These are phyloP conservation scores for Protea cynaroides DNA, from an alignment of 164 flowering plant species.

Conservation along the genomic window DNA sequence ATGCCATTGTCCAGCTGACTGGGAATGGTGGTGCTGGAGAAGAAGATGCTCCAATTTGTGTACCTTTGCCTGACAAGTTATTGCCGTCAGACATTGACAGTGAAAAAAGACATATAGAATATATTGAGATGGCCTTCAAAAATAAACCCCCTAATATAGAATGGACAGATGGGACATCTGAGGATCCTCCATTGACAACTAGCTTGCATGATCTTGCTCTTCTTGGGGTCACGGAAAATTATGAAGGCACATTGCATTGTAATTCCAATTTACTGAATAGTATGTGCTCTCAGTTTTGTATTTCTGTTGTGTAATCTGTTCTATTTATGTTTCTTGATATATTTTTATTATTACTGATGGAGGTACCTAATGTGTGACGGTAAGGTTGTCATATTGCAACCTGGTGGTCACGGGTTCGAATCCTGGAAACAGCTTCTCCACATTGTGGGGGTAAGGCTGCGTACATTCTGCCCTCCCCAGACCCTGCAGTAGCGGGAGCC, in stretches of 20 bases:
- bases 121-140: constrained; percentile 37
- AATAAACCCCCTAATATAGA: constrained; percentile 42
- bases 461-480: too few species aligned
- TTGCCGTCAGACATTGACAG: neutral
- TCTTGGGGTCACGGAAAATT: constrained; percentile 7
- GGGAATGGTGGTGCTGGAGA: constrained; percentile 8
- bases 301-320: neutral
- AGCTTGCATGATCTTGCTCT: neutral
- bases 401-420: too few species aligned
- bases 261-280: neutral
- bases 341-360: too few species aligned
- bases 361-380: too few species aligned
- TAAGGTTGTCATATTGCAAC: too few species aligned
- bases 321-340: neutral
- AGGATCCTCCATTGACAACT: constrained; percentile 10
- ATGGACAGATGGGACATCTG: constrained; percentile 14
- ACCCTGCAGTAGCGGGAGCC: too few species aligned
- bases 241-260: constrained; percentile 8
- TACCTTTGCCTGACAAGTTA: constrained; percentile 8
- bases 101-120: constrained; percentile 15
- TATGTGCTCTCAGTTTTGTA: constrained; percentile 2
- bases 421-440: too few species aligned
- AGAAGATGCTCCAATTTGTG: constrained; percentile 10
- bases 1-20: constrained; percentile 5
- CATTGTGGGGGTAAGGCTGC: too few species aligned